Evolutionary conservation across 1,284 basidiomycete genomes (phyloP).

Genomic region (Boletellus sp.): DNA sequence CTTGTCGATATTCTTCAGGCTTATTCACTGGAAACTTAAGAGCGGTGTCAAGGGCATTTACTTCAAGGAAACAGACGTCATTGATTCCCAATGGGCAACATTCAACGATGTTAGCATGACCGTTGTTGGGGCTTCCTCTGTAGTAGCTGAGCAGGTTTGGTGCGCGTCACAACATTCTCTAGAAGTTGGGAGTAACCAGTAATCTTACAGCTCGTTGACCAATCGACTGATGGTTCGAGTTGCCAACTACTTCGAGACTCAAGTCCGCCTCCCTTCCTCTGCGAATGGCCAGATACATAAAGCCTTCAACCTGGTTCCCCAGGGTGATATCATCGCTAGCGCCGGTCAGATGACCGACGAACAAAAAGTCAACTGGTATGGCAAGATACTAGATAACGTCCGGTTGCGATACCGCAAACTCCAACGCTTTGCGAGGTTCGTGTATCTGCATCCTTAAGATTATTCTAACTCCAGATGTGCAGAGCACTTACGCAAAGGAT

Average conservation of each 20-base stretch:
- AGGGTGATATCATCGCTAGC: constrained; percentile 28
- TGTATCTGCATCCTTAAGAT: constrained; percentile 3
- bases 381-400: constrained; percentile 91
- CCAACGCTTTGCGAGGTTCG: constrained; percentile 86
- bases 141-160: constrained; percentile 96
- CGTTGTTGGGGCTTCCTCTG: constrained; percentile 82
- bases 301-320: constrained; percentile 20
- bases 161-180: constrained; percentile 35
- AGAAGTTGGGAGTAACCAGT: neutral
- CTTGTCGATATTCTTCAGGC: constrained; percentile 87
- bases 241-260: constrained; percentile 91
- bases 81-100: constrained; percentile 96
- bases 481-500: constrained; percentile 84
- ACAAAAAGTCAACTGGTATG: constrained; percentile 86
- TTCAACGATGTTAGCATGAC: constrained; percentile 92
- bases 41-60: constrained; percentile 89
- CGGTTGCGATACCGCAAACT: constrained; percentile 91
- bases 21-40: constrained; percentile 95
- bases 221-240: constrained; percentile 89
- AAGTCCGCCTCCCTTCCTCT: constrained; percentile 74
- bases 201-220: constrained; percentile 65
- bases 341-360: constrained; percentile 65
- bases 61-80: constrained; percentile 96
- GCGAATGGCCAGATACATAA: constrained; percentile 23
- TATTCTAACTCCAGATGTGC: constrained; percentile 9